Conservation (phyloP, 2,329 filamentous ascomycete genomes). For the Epichloe amarillans region DNA sequence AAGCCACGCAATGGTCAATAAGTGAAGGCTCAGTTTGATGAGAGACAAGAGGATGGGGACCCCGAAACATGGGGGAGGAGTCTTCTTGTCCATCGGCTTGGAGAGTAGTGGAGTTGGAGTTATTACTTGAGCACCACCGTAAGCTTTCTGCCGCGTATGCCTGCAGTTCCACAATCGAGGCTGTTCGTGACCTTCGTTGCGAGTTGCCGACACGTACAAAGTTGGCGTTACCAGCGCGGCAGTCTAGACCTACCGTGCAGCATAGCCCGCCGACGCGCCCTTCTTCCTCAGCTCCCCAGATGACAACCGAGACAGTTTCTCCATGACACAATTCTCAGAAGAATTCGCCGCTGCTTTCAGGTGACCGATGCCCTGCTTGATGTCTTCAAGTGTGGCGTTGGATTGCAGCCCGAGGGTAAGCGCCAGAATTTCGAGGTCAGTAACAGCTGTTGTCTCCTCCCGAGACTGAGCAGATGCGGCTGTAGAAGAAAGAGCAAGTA, state of each 20-base stretch:
- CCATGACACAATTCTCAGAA: background rate
- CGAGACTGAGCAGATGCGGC: background rate
- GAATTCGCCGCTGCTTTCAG: slow-evolving; percentile 12
- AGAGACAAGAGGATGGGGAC: too few relatives aligned
- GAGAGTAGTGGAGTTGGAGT: too few relatives aligned
- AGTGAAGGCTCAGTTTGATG: too few relatives aligned
- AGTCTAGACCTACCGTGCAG: background rate
- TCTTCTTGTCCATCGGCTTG: too few relatives aligned
- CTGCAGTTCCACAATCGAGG: background rate
- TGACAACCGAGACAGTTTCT: background rate
- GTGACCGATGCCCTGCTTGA: slow-evolving; percentile 19
- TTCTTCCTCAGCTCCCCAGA: background rate
- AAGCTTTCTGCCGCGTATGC: background rate
- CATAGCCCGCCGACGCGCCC: background rate
- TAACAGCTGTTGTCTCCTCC: slow-evolving; percentile 9
- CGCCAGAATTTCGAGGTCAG: slow-evolving; percentile 23
- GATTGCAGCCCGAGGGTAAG: slow-evolving; percentile 19
- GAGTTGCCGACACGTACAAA: background rate
- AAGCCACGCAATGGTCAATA: too few relatives aligned
- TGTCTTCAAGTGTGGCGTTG: slow-evolving; percentile 23
- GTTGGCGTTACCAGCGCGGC: background rate
- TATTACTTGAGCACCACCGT: too few relatives aligned
- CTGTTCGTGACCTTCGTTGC: background rate
- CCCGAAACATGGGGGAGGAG: too few relatives aligned
- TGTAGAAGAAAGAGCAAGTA: slow-evolving; percentile 9